A percentile compares a stretch with the other conserved stretches of the same genome.
These are phyloP conservation scores for Smithsoniella earleae DNA, from an alignment of 163 green algal species.

Conservation along the genomic window DNA sequence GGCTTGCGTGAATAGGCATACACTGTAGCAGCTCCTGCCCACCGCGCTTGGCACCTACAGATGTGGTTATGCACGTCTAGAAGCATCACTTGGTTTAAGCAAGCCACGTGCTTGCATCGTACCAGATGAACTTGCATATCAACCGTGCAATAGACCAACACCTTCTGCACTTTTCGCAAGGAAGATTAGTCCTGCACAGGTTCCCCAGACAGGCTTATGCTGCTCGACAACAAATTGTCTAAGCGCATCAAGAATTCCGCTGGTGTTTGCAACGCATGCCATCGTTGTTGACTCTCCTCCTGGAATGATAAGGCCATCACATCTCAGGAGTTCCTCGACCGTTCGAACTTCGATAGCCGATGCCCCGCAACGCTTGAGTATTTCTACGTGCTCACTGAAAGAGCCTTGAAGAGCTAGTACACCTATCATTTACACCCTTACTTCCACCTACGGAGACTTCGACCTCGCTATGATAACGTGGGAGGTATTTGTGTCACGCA, in stretches of 20 bases:
- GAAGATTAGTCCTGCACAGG: slow-evolving; percentile 97
- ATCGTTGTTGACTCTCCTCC: slow-evolving; percentile 96
- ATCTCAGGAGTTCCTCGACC: slow-evolving; percentile 58
- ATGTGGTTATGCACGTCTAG: background rate
- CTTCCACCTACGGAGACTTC: too few relatives aligned
- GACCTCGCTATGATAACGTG: too few relatives aligned
- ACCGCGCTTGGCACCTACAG: slow-evolving; percentile 80
- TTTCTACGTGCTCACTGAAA: slow-evolving; percentile 80
- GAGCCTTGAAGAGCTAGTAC: slow-evolving; percentile 86
- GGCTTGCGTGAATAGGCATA: slow-evolving; percentile 78
- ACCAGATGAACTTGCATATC: slow-evolving; percentile 2
- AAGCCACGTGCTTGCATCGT: too few relatives aligned
- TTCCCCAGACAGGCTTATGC: slow-evolving; percentile 83
- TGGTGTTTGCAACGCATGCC: slow-evolving; percentile 82
- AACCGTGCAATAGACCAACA: slow-evolving; percentile 33
- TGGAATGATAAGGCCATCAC: slow-evolving; percentile 78
- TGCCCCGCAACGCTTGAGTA: slow-evolving; percentile 53
- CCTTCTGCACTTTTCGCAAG: slow-evolving; percentile 72
- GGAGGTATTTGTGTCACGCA: too few relatives aligned
- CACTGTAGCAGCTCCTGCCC: slow-evolving; percentile 89
- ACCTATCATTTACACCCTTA: slow-evolving; percentile 49
- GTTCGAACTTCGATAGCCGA: slow-evolving; percentile 75
- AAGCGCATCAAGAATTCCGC: slow-evolving; percentile 79
- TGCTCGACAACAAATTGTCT: slow-evolving; percentile 48
- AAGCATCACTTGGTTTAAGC: too few relatives aligned